These are phyloP conservation scores for Skeletonema costatum DNA, from an alignment of 108 stramenopile species.

Conservation along the genomic window DNA sequence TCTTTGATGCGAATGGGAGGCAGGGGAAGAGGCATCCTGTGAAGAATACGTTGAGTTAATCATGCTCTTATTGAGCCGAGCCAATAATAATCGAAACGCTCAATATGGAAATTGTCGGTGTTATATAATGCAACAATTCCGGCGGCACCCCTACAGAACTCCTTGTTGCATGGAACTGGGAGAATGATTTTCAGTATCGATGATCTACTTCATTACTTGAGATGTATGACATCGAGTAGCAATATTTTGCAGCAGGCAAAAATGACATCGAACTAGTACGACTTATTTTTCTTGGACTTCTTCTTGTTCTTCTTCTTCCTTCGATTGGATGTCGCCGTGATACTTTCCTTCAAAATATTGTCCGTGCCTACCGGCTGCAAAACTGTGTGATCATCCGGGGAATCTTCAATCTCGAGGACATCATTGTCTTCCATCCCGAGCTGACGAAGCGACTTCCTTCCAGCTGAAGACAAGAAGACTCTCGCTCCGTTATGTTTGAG, in stretches of 20 bases:
- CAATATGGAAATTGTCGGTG: no score
- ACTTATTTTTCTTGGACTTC: neutral
- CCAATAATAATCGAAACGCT: no score
- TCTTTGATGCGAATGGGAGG: conserved; percentile 40
- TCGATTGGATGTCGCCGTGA: neutral
- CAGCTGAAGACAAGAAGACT: neutral
- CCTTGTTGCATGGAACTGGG: no score
- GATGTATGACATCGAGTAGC: no score
- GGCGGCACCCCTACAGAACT: no score
- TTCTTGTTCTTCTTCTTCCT: neutral
- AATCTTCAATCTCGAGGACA: neutral
- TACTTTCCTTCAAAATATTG: neutral
- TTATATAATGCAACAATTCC: no score
- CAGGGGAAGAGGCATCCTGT: conserved; percentile 48
- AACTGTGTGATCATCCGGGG: neutral
- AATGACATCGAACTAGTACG: neutral
- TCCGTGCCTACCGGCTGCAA: neutral
- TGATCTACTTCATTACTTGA: neutral
- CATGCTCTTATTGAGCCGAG: neutral
- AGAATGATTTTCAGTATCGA: no score
- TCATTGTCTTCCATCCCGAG: neutral
- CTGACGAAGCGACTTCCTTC: neutral
- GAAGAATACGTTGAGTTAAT: conserved; percentile 36
- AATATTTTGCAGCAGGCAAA: no score
- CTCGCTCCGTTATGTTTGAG: neutral